Conservation (phyloP, 352 stramenopile genomes). For the Phytopythium litorale region DNA sequence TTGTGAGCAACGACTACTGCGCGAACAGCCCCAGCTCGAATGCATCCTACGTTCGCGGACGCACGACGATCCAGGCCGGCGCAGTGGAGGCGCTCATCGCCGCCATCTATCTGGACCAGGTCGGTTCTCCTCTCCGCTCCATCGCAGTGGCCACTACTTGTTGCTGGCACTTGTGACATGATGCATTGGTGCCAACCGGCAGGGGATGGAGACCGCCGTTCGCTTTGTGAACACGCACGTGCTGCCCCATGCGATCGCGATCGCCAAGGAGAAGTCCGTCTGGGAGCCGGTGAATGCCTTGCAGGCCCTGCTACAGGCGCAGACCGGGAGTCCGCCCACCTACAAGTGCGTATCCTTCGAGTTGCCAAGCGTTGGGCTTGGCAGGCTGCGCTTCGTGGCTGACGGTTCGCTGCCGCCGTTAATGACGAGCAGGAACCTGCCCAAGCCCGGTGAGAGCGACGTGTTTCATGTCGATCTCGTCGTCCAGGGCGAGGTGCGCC, state of each 20-base stretch:
- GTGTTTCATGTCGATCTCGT: conserved; percentile 50
- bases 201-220: conserved; percentile 57
- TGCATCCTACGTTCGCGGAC: conserved; percentile 38
- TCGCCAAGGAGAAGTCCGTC: conserved; percentile 45
- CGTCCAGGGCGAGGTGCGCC: conserved; percentile 51
- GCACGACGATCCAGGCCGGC: conserved; percentile 66
- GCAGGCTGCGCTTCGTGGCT: not conserved
- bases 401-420: not conserved
- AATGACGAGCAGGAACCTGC: conserved; percentile 36
- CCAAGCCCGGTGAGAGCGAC: conserved; percentile 34
- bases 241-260: conserved; percentile 47
- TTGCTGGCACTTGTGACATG: not conserved
- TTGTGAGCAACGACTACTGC: conserved; percentile 48
- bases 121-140: not conserved
- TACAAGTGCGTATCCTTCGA: conserved; percentile 42
- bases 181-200: not conserved
- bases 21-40: conserved; percentile 17
- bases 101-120: conserved; percentile 71
- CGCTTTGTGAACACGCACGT: conserved; percentile 63
- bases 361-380: not conserved
- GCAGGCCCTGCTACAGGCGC: conserved; percentile 61
- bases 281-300: conserved; percentile 58
- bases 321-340: conserved; percentile 53
- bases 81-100: conserved; percentile 76
- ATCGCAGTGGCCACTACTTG: not conserved